These are phyloP conservation scores for Melampsora americana DNA, from an alignment of 1,284 basidiomycete genomes.

Conservation along the genomic window DNA sequence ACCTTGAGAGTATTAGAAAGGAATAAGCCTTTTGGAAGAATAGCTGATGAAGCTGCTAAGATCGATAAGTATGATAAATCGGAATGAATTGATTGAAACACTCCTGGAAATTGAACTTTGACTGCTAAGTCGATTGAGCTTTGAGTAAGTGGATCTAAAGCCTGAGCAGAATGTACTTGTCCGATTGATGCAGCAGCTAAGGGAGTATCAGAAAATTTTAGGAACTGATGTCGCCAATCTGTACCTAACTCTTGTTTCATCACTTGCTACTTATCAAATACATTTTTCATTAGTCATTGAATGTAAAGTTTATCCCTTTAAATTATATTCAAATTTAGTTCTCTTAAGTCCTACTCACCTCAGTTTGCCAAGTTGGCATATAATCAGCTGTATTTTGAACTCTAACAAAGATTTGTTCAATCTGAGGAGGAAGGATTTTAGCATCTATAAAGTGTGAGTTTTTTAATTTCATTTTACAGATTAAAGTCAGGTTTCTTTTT, in stretches of 20 bases:
- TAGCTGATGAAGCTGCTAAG: slow-evolving; percentile 71
- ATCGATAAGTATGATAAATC: slow-evolving; percentile 83
- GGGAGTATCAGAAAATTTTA: slow-evolving; percentile 75
- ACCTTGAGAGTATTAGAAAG: slow-evolving; percentile 82
- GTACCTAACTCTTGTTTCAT: slow-evolving; percentile 70
- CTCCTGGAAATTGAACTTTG: slow-evolving; percentile 95
- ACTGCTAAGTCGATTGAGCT: slow-evolving; percentile 67
- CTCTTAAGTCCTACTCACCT: slow-evolving; percentile 52
- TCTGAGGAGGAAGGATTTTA: slow-evolving; percentile 77
- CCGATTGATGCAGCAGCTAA: slow-evolving; percentile 97
- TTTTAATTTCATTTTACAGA: too few relatives aligned
- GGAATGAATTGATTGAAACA: slow-evolving; percentile 76
- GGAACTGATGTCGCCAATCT: slow-evolving; percentile 71
- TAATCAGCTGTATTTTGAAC: slow-evolving; percentile 96
- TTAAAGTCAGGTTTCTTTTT: too few relatives aligned
- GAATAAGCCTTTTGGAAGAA: slow-evolving; percentile 85
- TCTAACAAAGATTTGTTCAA: slow-evolving; percentile 80
- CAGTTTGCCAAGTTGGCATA: slow-evolving; percentile 98
- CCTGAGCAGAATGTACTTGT: slow-evolving; percentile 79
- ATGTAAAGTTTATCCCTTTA: not conserved
- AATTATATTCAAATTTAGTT: not conserved
- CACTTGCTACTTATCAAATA: slow-evolving; percentile 61
- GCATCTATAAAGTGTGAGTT: too few relatives aligned
- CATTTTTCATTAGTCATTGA: not conserved
- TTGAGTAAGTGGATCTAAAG: slow-evolving; percentile 57